phyloP scores from a whole-genome alignment of 345 rosid genomes.

The Eucalyptus dawsonii region DNA sequence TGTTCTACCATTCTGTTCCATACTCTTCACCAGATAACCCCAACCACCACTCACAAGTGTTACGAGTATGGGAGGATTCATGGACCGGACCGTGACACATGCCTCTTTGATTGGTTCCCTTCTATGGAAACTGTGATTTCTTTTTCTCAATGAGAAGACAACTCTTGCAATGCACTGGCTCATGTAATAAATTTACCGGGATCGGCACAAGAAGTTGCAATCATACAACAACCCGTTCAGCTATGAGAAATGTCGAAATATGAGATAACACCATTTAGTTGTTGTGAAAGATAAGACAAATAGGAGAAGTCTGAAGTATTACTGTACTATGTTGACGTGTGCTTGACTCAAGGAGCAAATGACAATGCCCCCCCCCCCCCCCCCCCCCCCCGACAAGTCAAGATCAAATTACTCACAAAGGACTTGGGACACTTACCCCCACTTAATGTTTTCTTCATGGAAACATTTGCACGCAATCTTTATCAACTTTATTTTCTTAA shows the following conservation, averaged over 20 bases:
- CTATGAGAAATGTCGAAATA: not conserved
- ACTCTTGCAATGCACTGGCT: not conserved
- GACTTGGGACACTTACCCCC: not conserved
- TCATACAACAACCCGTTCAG: not conserved
- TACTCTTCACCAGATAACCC: too few relatives aligned
- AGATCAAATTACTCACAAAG: not conserved
- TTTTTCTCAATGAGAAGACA: not conserved
- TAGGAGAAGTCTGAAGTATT: not conserved
- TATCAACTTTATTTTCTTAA: not conserved
- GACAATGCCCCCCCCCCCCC: not conserved
- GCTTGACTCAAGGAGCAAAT: not conserved
- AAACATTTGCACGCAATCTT: not conserved
- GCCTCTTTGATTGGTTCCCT: not conserved
- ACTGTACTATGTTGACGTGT: not conserved
- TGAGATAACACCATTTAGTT: not conserved
- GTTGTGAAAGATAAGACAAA: not conserved
- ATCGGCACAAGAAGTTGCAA: not conserved
- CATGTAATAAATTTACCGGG: not conserved
- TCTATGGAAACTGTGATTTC: not conserved
- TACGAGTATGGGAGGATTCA: too few relatives aligned
- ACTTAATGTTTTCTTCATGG: not conserved
- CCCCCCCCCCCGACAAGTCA: not conserved
- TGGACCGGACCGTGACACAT: too few relatives aligned
- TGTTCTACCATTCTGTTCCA: too few relatives aligned
- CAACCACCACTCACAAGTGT: too few relatives aligned